Evolutionary conservation across 768 basidiomycete genomes (phyloP).

Genomic region (Lactifluus rugatus): DNA sequence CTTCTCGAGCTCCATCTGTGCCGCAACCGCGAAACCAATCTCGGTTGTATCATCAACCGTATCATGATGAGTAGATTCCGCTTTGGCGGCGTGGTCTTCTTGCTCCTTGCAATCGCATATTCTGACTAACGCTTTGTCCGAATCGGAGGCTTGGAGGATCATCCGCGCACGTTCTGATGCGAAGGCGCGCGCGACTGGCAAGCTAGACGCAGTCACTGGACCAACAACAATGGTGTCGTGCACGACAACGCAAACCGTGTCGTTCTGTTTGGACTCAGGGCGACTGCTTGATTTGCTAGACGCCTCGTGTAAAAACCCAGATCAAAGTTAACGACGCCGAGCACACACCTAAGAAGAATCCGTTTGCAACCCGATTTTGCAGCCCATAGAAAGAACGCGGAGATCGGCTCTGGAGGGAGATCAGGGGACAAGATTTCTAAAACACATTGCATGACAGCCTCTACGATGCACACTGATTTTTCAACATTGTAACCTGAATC

Average conservation of each 20-base stretch:
- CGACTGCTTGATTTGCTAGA: constrained; percentile 37
- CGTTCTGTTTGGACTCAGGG: constrained; percentile 35
- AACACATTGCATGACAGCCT: constrained; percentile 57
- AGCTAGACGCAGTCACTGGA: constrained; percentile 49
- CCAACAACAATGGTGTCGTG: constrained; percentile 50
- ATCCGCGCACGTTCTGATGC: constrained; percentile 53
- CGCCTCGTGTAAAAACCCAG: constrained; percentile 16
- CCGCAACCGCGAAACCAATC: constrained; percentile 40
- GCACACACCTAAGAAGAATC: constrained; percentile 37
- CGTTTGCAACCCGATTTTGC: constrained; percentile 47
- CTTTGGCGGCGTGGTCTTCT: constrained; percentile 13
- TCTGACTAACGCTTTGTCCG: constrained; percentile 35
- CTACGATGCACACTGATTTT: constrained; percentile 48
- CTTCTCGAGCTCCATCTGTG: constrained; percentile 24
- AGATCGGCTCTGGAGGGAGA: constrained; percentile 61
- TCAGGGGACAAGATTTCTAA: constrained; percentile 49
- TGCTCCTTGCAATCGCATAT: constrained; percentile 34
- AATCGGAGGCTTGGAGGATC: constrained; percentile 39
- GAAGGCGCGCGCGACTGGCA: constrained; percentile 54
- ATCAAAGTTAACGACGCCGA: constrained; percentile 1
- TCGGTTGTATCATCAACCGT: constrained; percentile 37
- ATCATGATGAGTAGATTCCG: background rate
- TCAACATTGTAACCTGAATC: constrained; percentile 73
- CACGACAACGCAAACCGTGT: constrained; percentile 47
- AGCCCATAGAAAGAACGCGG: constrained; percentile 60